Conservation (phyloP, 140 eudicot genomes). For the Flaveria floridana region DNA sequence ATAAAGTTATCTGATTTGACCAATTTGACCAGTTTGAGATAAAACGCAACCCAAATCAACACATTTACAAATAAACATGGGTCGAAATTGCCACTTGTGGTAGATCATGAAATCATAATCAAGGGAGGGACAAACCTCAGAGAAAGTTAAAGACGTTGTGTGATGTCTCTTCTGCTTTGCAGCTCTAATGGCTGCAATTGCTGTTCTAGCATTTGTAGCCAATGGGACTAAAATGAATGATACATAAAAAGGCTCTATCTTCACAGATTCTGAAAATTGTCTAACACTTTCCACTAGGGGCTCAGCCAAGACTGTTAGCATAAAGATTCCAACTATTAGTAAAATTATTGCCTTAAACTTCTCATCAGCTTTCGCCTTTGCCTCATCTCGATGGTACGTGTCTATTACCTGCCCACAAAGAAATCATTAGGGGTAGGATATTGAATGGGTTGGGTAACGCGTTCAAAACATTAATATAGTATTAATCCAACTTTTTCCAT, state of each 20-base stretch:
- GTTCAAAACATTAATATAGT: neutral
- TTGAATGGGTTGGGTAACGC: neutral
- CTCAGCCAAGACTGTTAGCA: slow-evolving; percentile 31
- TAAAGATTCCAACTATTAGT: slow-evolving; percentile 27
- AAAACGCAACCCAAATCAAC: neutral
- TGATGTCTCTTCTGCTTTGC: slow-evolving; percentile 27
- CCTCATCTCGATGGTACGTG: slow-evolving; percentile 12
- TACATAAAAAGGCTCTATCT: slow-evolving; percentile 31
- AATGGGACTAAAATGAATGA: slow-evolving; percentile 32
- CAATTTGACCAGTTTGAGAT: neutral
- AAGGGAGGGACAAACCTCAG: slow-evolving; percentile 24
- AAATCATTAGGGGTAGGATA: neutral
- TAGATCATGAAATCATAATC: neutral
- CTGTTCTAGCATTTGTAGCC: slow-evolving; percentile 39
- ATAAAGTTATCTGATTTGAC: neutral
- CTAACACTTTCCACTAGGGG: slow-evolving; percentile 31
- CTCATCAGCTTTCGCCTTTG: slow-evolving; percentile 21
- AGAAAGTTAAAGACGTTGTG: slow-evolving; percentile 36
- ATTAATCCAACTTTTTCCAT: neutral
- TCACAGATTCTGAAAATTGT: slow-evolving; percentile 28
- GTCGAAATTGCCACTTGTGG: neutral
- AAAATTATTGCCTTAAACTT: slow-evolving; percentile 30
- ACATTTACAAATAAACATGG: neutral
- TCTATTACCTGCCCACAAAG: slow-evolving; percentile 21
- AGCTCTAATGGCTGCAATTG: slow-evolving; percentile 35